Evolutionary conservation across 257 asterid species (phyloP).

Genomic region (Thymus mandschuricus): DNA sequence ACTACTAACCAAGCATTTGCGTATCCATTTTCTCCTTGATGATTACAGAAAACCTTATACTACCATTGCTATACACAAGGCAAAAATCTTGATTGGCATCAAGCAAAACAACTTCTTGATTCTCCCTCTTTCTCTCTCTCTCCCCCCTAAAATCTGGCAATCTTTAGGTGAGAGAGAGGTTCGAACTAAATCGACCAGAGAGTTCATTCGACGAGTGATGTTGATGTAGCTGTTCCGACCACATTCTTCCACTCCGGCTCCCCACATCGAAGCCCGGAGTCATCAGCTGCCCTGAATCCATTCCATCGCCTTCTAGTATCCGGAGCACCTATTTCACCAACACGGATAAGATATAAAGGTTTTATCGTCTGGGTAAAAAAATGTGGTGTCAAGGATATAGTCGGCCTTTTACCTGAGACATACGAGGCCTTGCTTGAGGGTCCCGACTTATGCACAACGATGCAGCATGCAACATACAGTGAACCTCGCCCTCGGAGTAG

Average conservation of each 20-base stretch:
- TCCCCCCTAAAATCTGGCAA: background rate
- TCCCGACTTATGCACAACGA: constrained; percentile 85
- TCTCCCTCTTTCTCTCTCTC: background rate
- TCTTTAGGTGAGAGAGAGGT: constrained; percentile 45
- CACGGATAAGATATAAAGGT: background rate
- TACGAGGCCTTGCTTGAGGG: constrained; percentile 89
- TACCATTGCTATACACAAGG: constrained; percentile 43
- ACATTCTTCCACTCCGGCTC: constrained; percentile 65
- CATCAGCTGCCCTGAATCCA: constrained; percentile 62
- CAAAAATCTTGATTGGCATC: constrained; percentile 36
- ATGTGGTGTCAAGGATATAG: background rate
- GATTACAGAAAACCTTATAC: constrained; percentile 32
- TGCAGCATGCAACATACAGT: constrained; percentile 91
- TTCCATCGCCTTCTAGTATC: constrained; percentile 80
- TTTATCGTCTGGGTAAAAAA: background rate
- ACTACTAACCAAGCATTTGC: constrained; percentile 30
- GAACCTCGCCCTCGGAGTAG: constrained; percentile 68
- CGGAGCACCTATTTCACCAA: constrained; percentile 62
- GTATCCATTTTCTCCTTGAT: constrained; percentile 29
- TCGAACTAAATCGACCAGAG: constrained; percentile 54
- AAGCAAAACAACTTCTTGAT: constrained; percentile 30
- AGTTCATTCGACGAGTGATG: constrained; percentile 39
- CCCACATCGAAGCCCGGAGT: constrained; percentile 64
- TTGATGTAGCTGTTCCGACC: constrained; percentile 52
- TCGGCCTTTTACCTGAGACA: constrained; percentile 72